Conservation (phyloP, 2,329 filamentous ascomycete species). For the Botrytis paeoniae region DNA sequence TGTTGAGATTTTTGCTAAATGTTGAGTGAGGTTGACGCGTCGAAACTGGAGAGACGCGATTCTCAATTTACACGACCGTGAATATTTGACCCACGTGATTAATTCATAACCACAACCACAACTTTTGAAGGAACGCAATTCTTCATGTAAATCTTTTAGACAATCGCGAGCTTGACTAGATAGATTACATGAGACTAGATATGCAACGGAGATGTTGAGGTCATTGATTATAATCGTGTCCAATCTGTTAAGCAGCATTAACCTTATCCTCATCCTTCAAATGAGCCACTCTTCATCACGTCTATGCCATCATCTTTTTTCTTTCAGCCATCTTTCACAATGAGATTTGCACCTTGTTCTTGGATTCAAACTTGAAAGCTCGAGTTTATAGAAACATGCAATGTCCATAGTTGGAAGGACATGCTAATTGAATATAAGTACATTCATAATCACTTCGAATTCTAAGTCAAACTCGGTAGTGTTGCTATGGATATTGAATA, state of each 20-base stretch:
- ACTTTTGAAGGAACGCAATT: not conserved
- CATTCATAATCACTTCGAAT: not conserved
- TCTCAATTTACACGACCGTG: slow-evolving; percentile 28
- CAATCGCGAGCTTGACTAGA: not conserved
- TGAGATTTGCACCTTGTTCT: not conserved
- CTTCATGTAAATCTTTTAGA: not conserved
- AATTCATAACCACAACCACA: not conserved
- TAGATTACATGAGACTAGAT: not conserved
- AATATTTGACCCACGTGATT: not conserved
- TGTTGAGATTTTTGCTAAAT: slow-evolving; percentile 10
- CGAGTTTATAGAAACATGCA: not conserved
- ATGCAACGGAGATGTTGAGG: not conserved
- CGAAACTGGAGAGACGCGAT: slow-evolving; percentile 22
- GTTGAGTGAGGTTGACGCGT: slow-evolving; percentile 26
- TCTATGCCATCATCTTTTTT: too few relatives aligned
- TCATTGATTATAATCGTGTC: not conserved
- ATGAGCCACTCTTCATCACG: not conserved
- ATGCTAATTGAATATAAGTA: not conserved
- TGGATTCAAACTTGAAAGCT: not conserved
- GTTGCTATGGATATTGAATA: not conserved
- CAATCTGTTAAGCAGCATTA: not conserved
- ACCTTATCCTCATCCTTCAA: not conserved
- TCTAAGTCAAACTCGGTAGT: not conserved
- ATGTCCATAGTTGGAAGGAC: not conserved
- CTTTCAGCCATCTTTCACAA: not conserved